Percentiles rank a stretch among this genome's conserved stretches.
Evolutionary conservation across 345 rosid genomes (phyloP).

Genomic region (Rubroshorea leprosula): DNA sequence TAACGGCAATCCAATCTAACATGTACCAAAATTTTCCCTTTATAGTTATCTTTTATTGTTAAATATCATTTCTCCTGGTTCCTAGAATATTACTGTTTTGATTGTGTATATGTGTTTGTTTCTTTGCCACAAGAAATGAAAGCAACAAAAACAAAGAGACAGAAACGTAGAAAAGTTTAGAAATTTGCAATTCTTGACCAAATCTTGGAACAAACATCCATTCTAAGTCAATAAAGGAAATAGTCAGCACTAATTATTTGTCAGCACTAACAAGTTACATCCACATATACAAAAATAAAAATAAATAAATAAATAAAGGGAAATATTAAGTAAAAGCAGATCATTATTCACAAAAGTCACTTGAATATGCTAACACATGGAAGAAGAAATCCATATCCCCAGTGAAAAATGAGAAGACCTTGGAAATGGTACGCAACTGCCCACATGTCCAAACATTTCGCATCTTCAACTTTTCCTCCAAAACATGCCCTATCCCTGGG

Average conservation of each 20-base stretch:
- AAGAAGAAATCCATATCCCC: conserved; percentile 1
- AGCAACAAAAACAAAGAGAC: too few species aligned
- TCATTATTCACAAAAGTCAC: not conserved
- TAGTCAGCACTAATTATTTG: not conserved
- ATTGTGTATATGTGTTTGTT: too few species aligned
- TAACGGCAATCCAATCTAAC: not conserved
- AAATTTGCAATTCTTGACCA: not conserved
- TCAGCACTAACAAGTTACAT: not conserved
- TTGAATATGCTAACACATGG: conserved; percentile 4
- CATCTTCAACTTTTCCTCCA: conserved; percentile 72
- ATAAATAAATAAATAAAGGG: too few species aligned
- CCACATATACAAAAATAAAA: not conserved
- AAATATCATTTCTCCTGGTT: too few species aligned
- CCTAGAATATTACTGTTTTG: too few species aligned
- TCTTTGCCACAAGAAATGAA: too few species aligned
- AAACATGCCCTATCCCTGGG: conserved; percentile 84
- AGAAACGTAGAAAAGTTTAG: not conserved
- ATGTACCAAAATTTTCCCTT: not conserved
- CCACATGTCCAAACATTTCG: conserved; percentile 66
- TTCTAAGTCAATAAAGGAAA: not conserved
- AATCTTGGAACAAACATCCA: not conserved
- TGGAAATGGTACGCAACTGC: conserved; percentile 62
- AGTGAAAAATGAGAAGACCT: conserved; percentile 36
- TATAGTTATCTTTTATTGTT: too few species aligned
- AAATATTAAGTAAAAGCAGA: not conserved